A percentile compares a stretch with the other conserved stretches of the same genome.
Evolutionary conservation across 495 filamentous ascomycete genomes (phyloP).

Genomic region (Barbatosphaeria neglecta): DNA sequence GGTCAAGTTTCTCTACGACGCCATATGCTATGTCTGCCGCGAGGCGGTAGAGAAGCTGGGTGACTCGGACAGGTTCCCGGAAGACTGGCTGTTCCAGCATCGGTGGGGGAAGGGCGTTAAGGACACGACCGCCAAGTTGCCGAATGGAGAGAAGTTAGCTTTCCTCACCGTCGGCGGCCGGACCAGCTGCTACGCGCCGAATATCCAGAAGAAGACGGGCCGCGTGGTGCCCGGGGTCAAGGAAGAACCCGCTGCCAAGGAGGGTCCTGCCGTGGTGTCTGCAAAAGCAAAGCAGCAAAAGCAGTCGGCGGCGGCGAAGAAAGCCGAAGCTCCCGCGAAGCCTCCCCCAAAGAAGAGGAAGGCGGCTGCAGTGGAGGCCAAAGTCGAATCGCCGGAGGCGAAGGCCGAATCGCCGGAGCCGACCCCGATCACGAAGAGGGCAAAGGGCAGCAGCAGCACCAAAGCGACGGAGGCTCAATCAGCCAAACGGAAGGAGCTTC

Average conservation of each 20-base stretch:
- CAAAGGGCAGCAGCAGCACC: slow-evolving; percentile 5
- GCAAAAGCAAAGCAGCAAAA: not conserved
- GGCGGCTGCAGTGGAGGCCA: slow-evolving; percentile 1
- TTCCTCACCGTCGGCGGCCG: slow-evolving; percentile 80
- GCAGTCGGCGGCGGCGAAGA: not conserved
- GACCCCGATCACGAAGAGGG: slow-evolving; percentile 10
- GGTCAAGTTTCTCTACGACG: slow-evolving; percentile 57
- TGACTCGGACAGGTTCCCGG: slow-evolving; percentile 73
- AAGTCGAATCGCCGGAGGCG: slow-evolving; percentile 10
- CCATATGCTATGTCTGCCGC: slow-evolving; percentile 67
- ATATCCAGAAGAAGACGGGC: slow-evolving; percentile 66
- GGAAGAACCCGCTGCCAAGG: slow-evolving; percentile 24
- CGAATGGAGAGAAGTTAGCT: slow-evolving; percentile 72
- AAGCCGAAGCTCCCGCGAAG: not conserved
- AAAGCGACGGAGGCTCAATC: slow-evolving; percentile 5
- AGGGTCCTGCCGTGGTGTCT: slow-evolving; percentile 12
- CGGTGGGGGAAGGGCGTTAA: slow-evolving; percentile 88
- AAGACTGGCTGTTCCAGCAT: slow-evolving; percentile 85
- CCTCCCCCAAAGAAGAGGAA: not conserved
- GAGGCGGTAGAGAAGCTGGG: slow-evolving; percentile 67
- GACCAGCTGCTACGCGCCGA: slow-evolving; percentile 78
- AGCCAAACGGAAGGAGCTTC: slow-evolving; percentile 1
- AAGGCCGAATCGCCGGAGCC: slow-evolving; percentile 14
- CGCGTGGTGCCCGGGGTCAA: slow-evolving; percentile 19
- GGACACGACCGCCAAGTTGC: slow-evolving; percentile 49